A percentile compares a stretch with the other conserved stretches of the same genome.
These are phyloP conservation scores for Didymella pinodella DNA, from an alignment of 2,329 filamentous ascomycete species.

Conservation along the genomic window DNA sequence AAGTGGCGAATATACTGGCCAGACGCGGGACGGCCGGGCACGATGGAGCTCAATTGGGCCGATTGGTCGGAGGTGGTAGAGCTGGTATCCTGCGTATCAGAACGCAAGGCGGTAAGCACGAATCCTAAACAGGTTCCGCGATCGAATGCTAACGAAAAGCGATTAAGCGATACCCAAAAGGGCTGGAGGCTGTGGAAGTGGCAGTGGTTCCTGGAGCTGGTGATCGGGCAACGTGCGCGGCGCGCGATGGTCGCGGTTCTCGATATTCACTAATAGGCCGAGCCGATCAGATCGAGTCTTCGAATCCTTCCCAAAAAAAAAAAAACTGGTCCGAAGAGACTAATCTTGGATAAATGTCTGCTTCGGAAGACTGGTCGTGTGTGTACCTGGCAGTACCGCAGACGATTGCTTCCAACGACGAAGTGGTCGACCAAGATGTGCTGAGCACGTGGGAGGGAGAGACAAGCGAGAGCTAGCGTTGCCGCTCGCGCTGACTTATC, in stretches of 20 bases:
- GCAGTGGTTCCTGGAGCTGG: slow-evolving; percentile 17
- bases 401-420: slow-evolving; percentile 21
- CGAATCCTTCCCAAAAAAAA: background rate
- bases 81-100: slow-evolving; percentile 30
- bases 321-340: slow-evolving; percentile 5
- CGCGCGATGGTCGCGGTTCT: slow-evolving; percentile 26
- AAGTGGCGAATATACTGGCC: slow-evolving; percentile 35
- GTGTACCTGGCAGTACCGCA: slow-evolving; percentile 26
- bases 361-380: slow-evolving; percentile 20
- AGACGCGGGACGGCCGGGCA: slow-evolving; percentile 30
- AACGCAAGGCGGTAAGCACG: slow-evolving; percentile 29
- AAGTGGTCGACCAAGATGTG: slow-evolving; percentile 5
- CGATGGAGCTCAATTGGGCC: slow-evolving; percentile 39
- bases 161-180: background rate
- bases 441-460: slow-evolving; percentile 3
- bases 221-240: slow-evolving; percentile 25
- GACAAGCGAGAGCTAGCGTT: slow-evolving; percentile 12
- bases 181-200: background rate
- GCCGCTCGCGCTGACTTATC: slow-evolving; percentile 9
- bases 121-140: slow-evolving; percentile 30
- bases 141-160: slow-evolving; percentile 26
- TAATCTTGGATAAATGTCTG: slow-evolving; percentile 1
- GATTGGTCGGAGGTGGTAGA: slow-evolving; percentile 30
- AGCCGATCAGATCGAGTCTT: slow-evolving; percentile 22
- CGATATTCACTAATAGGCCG: slow-evolving; percentile 22